phyloP scores from a whole-genome alignment of 106 monocot genomes.

The Platanthera zijinensis region DNA sequence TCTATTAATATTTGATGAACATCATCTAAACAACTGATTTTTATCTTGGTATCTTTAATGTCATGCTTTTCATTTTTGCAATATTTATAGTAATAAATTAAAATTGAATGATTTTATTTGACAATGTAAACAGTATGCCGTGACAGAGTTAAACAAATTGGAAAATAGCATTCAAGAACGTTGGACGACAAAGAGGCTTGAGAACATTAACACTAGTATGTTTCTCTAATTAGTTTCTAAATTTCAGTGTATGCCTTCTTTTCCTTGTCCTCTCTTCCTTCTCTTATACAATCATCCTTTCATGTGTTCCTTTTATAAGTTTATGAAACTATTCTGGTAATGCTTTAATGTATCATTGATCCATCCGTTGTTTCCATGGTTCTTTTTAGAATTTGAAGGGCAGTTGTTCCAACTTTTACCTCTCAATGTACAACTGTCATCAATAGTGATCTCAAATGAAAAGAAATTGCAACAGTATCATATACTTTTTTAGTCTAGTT shows the following conservation, averaged over 20 bases:
- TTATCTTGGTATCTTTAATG: not conserved
- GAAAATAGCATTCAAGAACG: slow-evolving; percentile 84
- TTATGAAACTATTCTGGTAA: not conserved
- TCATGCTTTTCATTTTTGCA: not conserved
- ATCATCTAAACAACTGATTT: not conserved
- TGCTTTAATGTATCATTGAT: not conserved
- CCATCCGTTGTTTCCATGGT: not conserved
- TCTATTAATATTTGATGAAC: not conserved
- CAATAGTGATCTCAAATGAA: not conserved
- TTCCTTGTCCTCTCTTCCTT: not conserved
- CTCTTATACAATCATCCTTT: not conserved
- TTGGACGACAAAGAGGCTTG: slow-evolving; percentile 68
- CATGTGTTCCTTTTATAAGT: not conserved
- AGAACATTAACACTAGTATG: slow-evolving; percentile 57
- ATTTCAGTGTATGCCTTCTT: not conserved
- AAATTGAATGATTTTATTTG: not conserved
- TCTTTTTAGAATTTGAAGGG: not conserved
- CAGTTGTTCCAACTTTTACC: not conserved
- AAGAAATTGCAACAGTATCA: not conserved
- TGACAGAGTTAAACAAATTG: slow-evolving; percentile 69
- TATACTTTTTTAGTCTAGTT: not conserved
- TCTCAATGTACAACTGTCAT: not conserved
- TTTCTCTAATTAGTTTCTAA: slow-evolving; percentile 11
- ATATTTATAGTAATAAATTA: not conserved
- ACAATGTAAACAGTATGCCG: slow-evolving; percentile 55